A percentile compares a stretch with the other conserved stretches of the same genome.
Evolutionary conservation across 208 protist species (phyloP).

Genomic region (Leishmania gerbilli): DNA sequence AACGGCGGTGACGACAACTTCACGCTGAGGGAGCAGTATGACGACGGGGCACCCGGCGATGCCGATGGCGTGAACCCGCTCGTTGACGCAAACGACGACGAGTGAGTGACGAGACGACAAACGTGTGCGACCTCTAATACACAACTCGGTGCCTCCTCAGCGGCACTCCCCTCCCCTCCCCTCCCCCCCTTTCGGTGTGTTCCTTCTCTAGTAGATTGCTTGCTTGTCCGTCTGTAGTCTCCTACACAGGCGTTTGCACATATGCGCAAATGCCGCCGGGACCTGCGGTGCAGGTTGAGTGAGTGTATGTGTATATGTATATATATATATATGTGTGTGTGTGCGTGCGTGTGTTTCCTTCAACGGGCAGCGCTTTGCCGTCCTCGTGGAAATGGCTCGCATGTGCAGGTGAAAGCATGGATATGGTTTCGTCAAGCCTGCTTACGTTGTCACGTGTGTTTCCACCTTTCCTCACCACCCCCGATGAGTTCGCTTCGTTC

Average conservation of each 20-base stretch:
- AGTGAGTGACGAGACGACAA: neutral
- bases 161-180: neutral
- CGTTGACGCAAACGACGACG: neutral
- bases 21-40: neutral
- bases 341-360: neutral
- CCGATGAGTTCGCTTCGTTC: neutral
- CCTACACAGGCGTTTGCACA: neutral
- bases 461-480: neutral
- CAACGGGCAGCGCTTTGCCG: neutral
- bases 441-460: neutral
- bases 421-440: neutral
- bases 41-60: neutral
- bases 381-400: neutral
- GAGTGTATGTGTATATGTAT: neutral
- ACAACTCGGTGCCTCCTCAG: neutral
- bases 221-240: neutral
- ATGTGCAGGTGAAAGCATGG: neutral
- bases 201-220: neutral
- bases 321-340: neutral
- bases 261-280: neutral
- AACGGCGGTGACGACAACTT: neutral
- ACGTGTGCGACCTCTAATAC: neutral
- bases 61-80: conserved; percentile 3
- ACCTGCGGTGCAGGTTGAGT: neutral
- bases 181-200: neutral